Evolutionary conservation across 441 rosid species (phyloP).

Genomic region (Arabidopsis hybrid): DNA sequence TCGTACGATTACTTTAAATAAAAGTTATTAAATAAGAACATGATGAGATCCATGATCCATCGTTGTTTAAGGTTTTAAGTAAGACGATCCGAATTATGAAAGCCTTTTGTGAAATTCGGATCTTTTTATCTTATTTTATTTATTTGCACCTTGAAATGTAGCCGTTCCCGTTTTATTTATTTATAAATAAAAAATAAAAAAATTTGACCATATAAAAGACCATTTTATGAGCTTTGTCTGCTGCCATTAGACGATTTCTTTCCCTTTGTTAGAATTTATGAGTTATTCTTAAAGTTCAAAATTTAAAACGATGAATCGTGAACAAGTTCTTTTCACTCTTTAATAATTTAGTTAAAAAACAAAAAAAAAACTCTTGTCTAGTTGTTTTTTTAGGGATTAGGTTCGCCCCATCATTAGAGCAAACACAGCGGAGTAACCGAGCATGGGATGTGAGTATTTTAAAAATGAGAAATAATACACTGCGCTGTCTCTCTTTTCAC

Average conservation of each 20-base stretch:
- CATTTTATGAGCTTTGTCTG: background rate
- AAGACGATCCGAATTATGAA: background rate
- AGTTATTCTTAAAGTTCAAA: background rate
- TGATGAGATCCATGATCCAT: slow-evolving; percentile 23
- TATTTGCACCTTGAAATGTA: slow-evolving; percentile 4
- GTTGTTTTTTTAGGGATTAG: background rate
- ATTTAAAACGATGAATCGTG: background rate
- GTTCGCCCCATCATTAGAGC: slow-evolving; percentile 29
- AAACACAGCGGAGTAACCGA: no score
- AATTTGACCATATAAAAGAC: no score
- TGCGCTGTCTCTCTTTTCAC: no score
- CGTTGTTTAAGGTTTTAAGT: slow-evolving; percentile 22
- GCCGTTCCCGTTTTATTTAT: background rate
- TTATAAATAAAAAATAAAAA: background rate
- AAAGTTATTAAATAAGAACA: slow-evolving; percentile 9
- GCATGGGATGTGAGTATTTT: no score
- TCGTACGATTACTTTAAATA: slow-evolving; percentile 23
- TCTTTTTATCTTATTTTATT: slow-evolving; percentile 1
- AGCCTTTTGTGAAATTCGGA: slow-evolving; percentile 24
- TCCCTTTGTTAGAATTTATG: background rate
- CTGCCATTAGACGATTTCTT: background rate
- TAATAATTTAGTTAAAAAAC: background rate
- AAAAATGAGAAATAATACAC: no score
- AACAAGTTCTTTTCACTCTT: background rate
- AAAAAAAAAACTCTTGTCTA: background rate